Evolutionary conservation across 2,329 filamentous ascomycete species (phyloP), one percentile per base, ranked within the genome.

Genomic region (Trichoderma guizhouense): DNA sequence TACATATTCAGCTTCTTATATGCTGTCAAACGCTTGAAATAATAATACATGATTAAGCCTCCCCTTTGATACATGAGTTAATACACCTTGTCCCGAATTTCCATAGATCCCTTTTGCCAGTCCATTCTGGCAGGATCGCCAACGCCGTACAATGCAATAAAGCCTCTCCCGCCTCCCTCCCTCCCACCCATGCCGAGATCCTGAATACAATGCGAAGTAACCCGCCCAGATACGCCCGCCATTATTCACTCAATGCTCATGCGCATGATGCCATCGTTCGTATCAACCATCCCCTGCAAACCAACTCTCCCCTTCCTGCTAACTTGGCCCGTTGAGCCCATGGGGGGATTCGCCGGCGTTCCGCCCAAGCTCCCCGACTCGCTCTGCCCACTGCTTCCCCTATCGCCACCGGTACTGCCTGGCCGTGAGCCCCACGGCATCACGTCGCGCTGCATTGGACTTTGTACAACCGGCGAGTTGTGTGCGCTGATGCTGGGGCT

Each of bases 181-280:
- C 12, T 34, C 12, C 28, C 26, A 12, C 7, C 14, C 34, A 32
- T 26, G 63, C 6, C 34, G 12, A 53, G 15, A 21, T 66, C 47
- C 11, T 32, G 7, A 18, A 47, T 60, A 61, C 28, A 24, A 2
- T 3, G 36, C 14, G n/a, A 36, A 58, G 24, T 26, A 47, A 12
- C 30, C 12, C 24, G 24, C 14, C 6, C 7, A 21, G n/a, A 47
- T 58, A 30, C 26, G 32, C 26, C 47, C 7, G 61, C 61, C 24
- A 8, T 5, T n/a, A 21, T 9, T 73, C 84, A 97, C 81, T 98
- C 95, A 78, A 98, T 97, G 81, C 93, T 97, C 93, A 98, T 96
- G 77, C 95, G 94, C 92, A 97, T 97, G 75, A 98, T 86, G 2
- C 94, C 93, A 80, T 98, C 95, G 79, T 94, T 94, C n/a, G 95